These are phyloP conservation scores for Mycena epipterygia DNA, from an alignment of 768 basidiomycete species.

Conservation along the genomic window DNA sequence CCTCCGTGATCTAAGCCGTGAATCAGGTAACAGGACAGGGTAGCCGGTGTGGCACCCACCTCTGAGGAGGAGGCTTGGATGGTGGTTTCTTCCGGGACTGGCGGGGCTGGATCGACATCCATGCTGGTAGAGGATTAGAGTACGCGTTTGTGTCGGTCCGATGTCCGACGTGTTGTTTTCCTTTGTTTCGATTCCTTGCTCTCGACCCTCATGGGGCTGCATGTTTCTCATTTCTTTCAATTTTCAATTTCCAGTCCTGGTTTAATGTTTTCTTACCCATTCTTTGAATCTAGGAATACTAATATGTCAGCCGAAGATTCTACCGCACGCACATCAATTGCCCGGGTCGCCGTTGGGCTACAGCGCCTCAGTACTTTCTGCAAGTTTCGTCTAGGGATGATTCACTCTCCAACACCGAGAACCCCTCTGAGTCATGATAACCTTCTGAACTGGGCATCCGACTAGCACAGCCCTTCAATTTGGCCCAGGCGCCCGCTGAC, in stretches of 20 bases:
- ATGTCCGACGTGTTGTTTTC: background rate
- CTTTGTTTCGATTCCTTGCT: too few species aligned
- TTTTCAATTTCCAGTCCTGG: too few species aligned
- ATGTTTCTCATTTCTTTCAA: background rate
- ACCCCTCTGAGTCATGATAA: background rate
- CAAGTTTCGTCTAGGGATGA: background rate
- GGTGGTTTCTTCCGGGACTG: background rate
- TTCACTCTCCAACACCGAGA: background rate
- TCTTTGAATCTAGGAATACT: too few species aligned
- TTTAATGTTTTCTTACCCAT: too few species aligned
- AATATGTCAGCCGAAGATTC: background rate
- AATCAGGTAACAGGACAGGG: background rate
- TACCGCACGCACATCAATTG: too few species aligned
- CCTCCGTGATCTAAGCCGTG: constrained; percentile 20
- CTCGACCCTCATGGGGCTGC: too few species aligned
- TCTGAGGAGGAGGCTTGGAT: constrained; percentile 29
- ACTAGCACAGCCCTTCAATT: background rate
- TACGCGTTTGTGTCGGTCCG: constrained; percentile 19
- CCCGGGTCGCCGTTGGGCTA: background rate
- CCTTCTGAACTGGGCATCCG: background rate
- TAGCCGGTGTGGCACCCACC: background rate
- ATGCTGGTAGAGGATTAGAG: background rate
- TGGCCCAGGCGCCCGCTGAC: background rate
- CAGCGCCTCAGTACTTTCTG: background rate
- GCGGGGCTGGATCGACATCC: background rate